phyloP scores from a whole-genome alignment of 2,329 filamentous ascomycete species.

The Pseudogymnoascus sp. region DNA sequence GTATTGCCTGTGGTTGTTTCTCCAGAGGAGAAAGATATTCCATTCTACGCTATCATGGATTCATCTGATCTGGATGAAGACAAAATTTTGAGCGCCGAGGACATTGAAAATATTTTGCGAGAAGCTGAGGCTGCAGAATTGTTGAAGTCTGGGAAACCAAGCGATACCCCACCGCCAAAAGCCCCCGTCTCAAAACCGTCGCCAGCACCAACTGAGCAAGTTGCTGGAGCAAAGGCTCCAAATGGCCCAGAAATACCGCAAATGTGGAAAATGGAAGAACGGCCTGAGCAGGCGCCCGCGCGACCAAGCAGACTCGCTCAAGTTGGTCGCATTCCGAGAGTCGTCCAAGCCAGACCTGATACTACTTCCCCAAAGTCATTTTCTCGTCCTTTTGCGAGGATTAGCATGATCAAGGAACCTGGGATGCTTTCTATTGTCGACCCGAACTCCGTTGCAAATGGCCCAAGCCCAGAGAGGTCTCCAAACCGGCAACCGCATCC shows the following conservation, averaged over 20 bases:
- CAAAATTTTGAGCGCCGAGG: constrained; percentile 15
- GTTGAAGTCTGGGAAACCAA: constrained; percentile 14
- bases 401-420: constrained; percentile 34
- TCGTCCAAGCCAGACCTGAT: constrained; percentile 60
- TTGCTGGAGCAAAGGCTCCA: background rate
- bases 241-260: background rate
- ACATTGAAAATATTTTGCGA: constrained; percentile 42
- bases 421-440: constrained; percentile 24
- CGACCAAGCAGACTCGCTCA: constrained; percentile 58
- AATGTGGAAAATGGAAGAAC: constrained; percentile 6
- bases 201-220: background rate
- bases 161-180: background rate
- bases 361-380: constrained; percentile 70
- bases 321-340: constrained; percentile 77
- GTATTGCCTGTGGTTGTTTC: constrained; percentile 42
- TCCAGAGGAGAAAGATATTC: constrained; percentile 39
- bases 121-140: constrained; percentile 33
- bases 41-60: constrained; percentile 56
- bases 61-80: constrained; percentile 35
- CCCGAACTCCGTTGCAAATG: constrained; percentile 39
- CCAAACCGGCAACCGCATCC: constrained; percentile 17
- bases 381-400: constrained; percentile 67
- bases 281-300: background rate
- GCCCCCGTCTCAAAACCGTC: background rate
- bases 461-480: constrained; percentile 32